Conservation (phyloP, 768 basidiomycete genomes). For the Suillus tomentosus region DNA sequence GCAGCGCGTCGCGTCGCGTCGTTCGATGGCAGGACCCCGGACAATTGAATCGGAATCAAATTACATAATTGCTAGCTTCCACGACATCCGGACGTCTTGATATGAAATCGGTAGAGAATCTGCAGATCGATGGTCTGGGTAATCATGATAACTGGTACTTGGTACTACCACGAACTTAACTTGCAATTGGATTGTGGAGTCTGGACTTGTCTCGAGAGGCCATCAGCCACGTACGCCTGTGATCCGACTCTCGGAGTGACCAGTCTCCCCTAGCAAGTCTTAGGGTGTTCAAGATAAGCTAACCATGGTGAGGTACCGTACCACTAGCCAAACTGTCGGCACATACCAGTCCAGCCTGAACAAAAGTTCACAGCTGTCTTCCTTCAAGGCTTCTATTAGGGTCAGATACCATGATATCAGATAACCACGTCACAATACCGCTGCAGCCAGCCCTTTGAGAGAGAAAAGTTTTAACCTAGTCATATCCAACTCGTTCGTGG, state of each 20-base stretch:
- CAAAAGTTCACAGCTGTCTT: background rate
- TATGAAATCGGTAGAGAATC: background rate
- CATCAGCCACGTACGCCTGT: background rate
- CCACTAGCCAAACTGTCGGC: background rate
- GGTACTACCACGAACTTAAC: background rate
- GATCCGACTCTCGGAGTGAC: background rate
- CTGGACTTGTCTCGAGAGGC: background rate
- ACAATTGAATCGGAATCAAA: background rate
- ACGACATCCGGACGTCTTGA: conserved; percentile 2
- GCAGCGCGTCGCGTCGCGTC: background rate
- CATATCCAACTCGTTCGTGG: background rate
- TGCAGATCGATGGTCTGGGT: background rate
- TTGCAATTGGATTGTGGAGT: background rate
- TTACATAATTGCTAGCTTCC: background rate
- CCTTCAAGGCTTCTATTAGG: background rate
- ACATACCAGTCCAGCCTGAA: background rate
- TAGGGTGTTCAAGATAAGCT: no score
- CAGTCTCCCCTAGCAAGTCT: no score
- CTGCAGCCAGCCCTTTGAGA: background rate
- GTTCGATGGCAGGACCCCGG: background rate
- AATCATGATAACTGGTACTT: background rate
- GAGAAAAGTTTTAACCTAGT: background rate
- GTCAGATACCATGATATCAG: background rate
- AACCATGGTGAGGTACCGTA: background rate
- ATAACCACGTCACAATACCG: background rate